These are phyloP conservation scores for Dalbergia cultrata DNA, from an alignment of 306 rosid genomes.

Conservation along the genomic window DNA sequence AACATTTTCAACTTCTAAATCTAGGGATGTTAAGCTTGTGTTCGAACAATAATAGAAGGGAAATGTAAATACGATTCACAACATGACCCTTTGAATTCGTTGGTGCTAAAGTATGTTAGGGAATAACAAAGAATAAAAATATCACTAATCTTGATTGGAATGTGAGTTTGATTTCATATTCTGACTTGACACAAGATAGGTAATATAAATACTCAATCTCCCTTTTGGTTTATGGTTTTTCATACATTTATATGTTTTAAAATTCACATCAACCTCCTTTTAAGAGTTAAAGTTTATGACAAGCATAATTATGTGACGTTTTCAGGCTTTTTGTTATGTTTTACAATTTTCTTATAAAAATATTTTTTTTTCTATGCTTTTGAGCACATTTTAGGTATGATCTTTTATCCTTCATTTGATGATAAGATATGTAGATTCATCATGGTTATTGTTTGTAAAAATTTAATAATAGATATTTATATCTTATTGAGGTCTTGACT, in stretches of 20 bases:
- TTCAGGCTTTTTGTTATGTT: neutral
- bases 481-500: neutral
- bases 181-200: conserved; percentile 1
- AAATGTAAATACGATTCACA: conserved; percentile 52
- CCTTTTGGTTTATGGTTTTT: neutral
- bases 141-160: conserved; percentile 65
- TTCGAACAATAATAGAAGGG: conserved; percentile 37
- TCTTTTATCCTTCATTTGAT: neutral
- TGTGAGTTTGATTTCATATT: conserved; percentile 58
- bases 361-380: neutral
- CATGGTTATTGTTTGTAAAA: too few species aligned
- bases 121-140: too few species aligned
- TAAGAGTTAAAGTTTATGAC: neutral
- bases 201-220: conserved; percentile 12
- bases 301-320: too few species aligned
- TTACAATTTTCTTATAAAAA: neutral
- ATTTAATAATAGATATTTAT: too few species aligned
- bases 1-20: too few species aligned
- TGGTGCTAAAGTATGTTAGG: too few species aligned
- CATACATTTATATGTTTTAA: neutral
- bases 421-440: neutral
- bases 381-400: neutral
- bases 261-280: neutral
- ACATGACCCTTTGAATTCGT: conserved; percentile 30
- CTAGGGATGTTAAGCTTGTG: too few species aligned